Evolutionary conservation across 805 yeast species (phyloP).

Genomic region (Metschnikowia reukaufii): DNA sequence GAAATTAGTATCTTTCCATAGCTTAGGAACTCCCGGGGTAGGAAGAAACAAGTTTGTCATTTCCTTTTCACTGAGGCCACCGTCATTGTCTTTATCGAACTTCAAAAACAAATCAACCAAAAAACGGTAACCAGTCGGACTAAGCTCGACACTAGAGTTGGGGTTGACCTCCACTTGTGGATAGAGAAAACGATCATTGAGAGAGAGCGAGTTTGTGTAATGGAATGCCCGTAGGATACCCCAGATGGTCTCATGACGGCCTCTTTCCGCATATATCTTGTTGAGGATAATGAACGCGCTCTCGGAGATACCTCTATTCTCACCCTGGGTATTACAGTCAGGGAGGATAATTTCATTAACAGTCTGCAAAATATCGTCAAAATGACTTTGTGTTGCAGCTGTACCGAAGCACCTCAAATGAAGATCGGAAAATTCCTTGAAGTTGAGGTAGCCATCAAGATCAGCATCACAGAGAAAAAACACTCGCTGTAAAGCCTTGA

Average conservation of each 20-base stretch:
- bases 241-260: constrained; percentile 97
- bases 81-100: constrained; percentile 95
- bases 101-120: constrained; percentile 84
- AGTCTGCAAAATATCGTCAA: constrained; percentile 38
- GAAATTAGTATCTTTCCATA: constrained; percentile 84
- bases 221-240: constrained; percentile 85
- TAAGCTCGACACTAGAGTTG: constrained; percentile 80
- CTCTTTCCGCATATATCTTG: constrained; percentile 82
- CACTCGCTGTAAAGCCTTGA: constrained; percentile 73
- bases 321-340: constrained; percentile 9
- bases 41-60: constrained; percentile 70
- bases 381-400: constrained; percentile 31
- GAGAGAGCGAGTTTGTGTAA: constrained; percentile 87
- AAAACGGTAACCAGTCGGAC: constrained; percentile 90
- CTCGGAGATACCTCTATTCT: constrained; percentile 58
- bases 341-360: constrained; percentile 34
- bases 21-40: constrained; percentile 87
- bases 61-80: constrained; percentile 82
- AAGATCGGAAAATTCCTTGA: constrained; percentile 63
- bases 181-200: constrained; percentile 73
- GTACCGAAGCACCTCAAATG: constrained; percentile 74
- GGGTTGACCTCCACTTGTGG: constrained; percentile 77
- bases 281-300: constrained; percentile 78
- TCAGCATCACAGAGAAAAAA: constrained; percentile 86
- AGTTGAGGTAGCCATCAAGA: constrained; percentile 81